phyloP scores from a whole-genome alignment of 2,329 filamentous ascomycete genomes.

The Fusarium sterilihyphosum region DNA sequence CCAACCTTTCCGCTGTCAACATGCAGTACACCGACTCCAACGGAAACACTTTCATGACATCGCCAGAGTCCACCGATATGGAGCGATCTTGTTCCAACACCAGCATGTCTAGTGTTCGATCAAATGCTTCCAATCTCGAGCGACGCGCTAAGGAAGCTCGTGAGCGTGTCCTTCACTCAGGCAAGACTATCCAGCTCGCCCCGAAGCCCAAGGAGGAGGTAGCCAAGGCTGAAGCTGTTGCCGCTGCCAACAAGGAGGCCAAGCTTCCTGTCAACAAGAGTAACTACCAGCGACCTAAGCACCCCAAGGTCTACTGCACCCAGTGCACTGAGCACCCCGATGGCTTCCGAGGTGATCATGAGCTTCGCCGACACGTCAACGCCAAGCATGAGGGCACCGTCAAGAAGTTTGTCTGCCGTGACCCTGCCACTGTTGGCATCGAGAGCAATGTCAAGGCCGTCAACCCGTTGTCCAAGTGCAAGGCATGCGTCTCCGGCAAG shows the following conservation, averaged over 20 bases:
- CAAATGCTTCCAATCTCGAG: slow-evolving; percentile 55
- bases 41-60: slow-evolving; percentile 44
- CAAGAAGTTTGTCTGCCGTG: slow-evolving; percentile 68
- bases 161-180: slow-evolving; percentile 57
- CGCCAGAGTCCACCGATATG: slow-evolving; percentile 52
- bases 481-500: slow-evolving; percentile 80
- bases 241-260: slow-evolving; percentile 49
- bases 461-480: slow-evolving; percentile 80
- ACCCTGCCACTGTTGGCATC: slow-evolving; percentile 57
- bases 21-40: slow-evolving; percentile 45
- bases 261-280: slow-evolving; percentile 57
- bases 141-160: slow-evolving; percentile 60
- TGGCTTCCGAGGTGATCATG: slow-evolving; percentile 88
- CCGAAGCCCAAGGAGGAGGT: slow-evolving; percentile 54
- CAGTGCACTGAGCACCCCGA: slow-evolving; percentile 77
- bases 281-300: slow-evolving; percentile 69
- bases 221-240: not conserved
- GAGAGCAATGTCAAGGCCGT: slow-evolving; percentile 60
- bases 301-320: slow-evolving; percentile 76
- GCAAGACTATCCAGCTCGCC: slow-evolving; percentile 51
- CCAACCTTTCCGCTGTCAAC: slow-evolving; percentile 41
- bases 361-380: slow-evolving; percentile 74
- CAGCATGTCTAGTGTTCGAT: slow-evolving; percentile 55
- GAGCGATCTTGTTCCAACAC: slow-evolving; percentile 59
- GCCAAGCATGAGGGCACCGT: slow-evolving; percentile 69